Evolutionary conservation across 805 yeast genomes (phyloP).

Genomic region (Zygosaccharomyces lentus): DNA sequence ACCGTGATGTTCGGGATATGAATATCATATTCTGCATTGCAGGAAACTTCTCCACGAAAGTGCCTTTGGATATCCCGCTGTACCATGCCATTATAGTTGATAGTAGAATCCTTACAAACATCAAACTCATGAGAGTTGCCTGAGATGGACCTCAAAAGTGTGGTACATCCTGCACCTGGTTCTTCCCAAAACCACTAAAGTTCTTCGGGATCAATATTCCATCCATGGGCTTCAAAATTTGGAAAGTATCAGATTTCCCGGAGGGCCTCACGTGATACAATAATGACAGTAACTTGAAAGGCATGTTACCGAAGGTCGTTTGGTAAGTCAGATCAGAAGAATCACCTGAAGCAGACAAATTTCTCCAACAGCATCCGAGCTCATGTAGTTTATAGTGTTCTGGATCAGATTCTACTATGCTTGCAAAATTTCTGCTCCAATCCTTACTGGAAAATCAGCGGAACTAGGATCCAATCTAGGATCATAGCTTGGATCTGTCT

Average conservation of each 20-base stretch:
- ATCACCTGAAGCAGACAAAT: conserved; percentile 58
- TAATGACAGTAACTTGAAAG: conserved; percentile 28
- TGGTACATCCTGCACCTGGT: conserved; percentile 75
- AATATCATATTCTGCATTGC: conserved; percentile 62
- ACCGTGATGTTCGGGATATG: conserved; percentile 69
- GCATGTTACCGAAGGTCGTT: conserved; percentile 49
- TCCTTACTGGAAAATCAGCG: conserved; percentile 51
- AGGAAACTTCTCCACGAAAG: conserved; percentile 65
- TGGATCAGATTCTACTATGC: conserved; percentile 48
- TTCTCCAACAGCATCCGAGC: conserved; percentile 55
- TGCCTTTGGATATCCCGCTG: conserved; percentile 47
- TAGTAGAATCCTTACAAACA: conserved; percentile 42
- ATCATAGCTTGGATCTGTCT: conserved; percentile 27
- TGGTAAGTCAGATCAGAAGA: conserved; percentile 68
- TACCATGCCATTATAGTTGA: conserved; percentile 53
- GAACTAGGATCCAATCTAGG: conserved; percentile 55
- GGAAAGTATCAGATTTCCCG: conserved; percentile 37
- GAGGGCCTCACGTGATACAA: conserved; percentile 18
- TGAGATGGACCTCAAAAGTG: conserved; percentile 56
- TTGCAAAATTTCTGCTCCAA: conserved; percentile 65
- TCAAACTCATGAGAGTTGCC: conserved; percentile 57
- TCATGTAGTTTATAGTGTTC: conserved; percentile 60
- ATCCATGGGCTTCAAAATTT: conserved; percentile 62
- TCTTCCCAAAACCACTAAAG: conserved; percentile 67
- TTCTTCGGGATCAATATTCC: conserved; percentile 60